phyloP scores from a whole-genome alignment of 2,329 filamentous ascomycete genomes.

The Fusarium brevicatenulatum region DNA sequence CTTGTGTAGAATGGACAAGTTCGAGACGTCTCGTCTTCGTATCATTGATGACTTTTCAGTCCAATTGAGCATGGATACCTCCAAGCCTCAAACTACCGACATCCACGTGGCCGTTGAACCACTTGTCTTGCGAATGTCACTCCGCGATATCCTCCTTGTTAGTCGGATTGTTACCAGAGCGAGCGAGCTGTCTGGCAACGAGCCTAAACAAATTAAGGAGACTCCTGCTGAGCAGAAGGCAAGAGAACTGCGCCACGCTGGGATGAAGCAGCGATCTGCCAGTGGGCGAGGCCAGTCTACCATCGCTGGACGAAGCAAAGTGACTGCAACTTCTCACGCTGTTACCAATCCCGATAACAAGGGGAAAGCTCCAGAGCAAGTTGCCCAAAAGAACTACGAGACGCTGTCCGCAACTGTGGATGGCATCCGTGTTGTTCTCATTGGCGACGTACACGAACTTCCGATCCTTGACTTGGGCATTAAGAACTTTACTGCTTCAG shows the following conservation, averaged over 20 bases:
- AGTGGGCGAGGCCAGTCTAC: slow-evolving; percentile 67
- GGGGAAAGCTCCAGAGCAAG: slow-evolving; percentile 23
- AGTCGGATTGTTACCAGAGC: slow-evolving; percentile 93
- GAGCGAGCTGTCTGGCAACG: slow-evolving; percentile 81
- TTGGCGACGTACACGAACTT: slow-evolving; percentile 94
- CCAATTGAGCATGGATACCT: slow-evolving; percentile 84
- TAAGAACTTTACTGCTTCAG: slow-evolving; percentile 85
- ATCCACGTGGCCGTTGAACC: slow-evolving; percentile 92
- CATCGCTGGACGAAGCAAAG: slow-evolving; percentile 51
- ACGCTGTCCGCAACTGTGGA: slow-evolving; percentile 87
- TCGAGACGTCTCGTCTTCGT: slow-evolving; percentile 87
- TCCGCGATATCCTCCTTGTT: slow-evolving; percentile 93
- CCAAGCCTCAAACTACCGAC: slow-evolving; percentile 71
- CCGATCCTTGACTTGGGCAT: slow-evolving; percentile 94
- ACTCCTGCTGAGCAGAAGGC: slow-evolving; percentile 63
- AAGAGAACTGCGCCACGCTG: slow-evolving; percentile 61
- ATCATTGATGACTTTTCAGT: slow-evolving; percentile 98
- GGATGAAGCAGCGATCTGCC: slow-evolving; percentile 65
- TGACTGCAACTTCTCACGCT: slow-evolving; percentile 51
- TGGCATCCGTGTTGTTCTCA: slow-evolving; percentile 90
- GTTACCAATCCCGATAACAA: slow-evolving; percentile 39
- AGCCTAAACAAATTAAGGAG: slow-evolving; percentile 57
- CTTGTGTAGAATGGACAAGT: slow-evolving; percentile 96
- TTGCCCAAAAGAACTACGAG: slow-evolving; percentile 60
- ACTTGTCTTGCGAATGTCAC: slow-evolving; percentile 85